A percentile compares a stretch with the other conserved stretches of the same genome.
Conservation (phyloP, 768 basidiomycete genomes). For the Collybia nuda region DNA sequence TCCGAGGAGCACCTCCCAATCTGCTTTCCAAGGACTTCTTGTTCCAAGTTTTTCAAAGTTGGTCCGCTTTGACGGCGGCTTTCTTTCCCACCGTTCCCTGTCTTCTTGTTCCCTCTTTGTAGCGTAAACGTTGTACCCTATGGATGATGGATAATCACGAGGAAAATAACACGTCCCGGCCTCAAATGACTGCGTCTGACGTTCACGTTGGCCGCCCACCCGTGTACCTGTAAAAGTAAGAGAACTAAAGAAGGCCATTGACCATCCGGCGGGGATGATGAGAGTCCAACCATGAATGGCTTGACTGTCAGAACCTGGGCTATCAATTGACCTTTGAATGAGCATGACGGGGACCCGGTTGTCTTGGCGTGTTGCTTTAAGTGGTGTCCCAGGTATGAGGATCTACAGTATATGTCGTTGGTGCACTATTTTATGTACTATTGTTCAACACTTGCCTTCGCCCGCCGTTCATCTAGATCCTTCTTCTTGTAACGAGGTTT, state of each 20-base stretch:
- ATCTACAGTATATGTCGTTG: conserved; percentile 45
- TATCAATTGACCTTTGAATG: conserved; percentile 72
- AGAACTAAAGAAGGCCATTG: conserved; percentile 85
- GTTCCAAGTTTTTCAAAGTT: conserved; percentile 68
- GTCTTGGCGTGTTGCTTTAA: conserved; percentile 71
- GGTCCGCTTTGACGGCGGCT: conserved; percentile 84
- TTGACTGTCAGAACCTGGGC: conserved; percentile 27
- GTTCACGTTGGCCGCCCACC: conserved; percentile 83
- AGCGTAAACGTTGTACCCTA: conserved; percentile 53
- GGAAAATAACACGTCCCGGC: conserved; percentile 77
- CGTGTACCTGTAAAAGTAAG: conserved; percentile 82
- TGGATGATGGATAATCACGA: conserved; percentile 68
- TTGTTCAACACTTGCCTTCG: conserved; percentile 48
- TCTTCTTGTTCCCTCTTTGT: conserved; percentile 52
- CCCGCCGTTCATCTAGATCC: conserved; percentile 81
- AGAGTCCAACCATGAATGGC: conserved; percentile 86
- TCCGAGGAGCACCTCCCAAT: conserved; percentile 76
- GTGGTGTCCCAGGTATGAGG: conserved; percentile 72
- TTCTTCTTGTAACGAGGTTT: conserved; percentile 77
- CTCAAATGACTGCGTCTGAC: conserved; percentile 80
- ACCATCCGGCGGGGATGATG: conserved; percentile 85
- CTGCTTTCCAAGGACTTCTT: conserved; percentile 70
- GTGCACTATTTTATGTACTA: not conserved
- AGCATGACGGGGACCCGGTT: conserved; percentile 83
- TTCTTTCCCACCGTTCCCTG: conserved; percentile 65